A percentile compares a stretch with the other conserved stretches of the same genome.
Evolutionary conservation across 768 basidiomycete genomes (phyloP).

Genomic region (Amanita exitialis): DNA sequence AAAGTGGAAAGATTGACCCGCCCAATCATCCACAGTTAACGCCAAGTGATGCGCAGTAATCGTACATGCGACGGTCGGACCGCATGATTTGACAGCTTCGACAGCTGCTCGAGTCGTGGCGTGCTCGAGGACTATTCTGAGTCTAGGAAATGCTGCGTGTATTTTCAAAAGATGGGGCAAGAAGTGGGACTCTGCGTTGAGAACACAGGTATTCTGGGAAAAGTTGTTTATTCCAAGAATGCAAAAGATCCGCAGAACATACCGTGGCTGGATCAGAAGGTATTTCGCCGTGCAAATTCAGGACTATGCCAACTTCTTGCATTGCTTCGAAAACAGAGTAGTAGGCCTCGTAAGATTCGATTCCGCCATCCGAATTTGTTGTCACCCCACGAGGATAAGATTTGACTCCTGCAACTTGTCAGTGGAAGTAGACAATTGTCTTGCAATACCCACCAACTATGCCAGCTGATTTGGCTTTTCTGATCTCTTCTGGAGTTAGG

Average conservation of each 20-base stretch:
- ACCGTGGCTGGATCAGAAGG: constrained; percentile 69
- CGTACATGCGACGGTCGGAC: constrained; percentile 82
- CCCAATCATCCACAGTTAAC: constrained; percentile 94
- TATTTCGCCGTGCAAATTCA: constrained; percentile 96
- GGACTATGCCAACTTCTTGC: constrained; percentile 88
- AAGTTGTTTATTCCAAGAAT: constrained; percentile 6
- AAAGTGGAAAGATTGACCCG: constrained; percentile 89
- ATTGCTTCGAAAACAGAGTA: constrained; percentile 91
- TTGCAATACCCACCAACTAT: constrained; percentile 41
- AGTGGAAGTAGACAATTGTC: not conserved
- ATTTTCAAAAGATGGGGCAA: constrained; percentile 79
- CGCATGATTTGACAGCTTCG: constrained; percentile 72
- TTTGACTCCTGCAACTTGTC: constrained; percentile 58
- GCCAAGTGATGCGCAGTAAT: constrained; percentile 96
- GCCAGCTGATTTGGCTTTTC: constrained; percentile 78
- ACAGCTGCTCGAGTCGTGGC: constrained; percentile 91
- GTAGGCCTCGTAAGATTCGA: constrained; percentile 90
- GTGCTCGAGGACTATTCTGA: constrained; percentile 95
- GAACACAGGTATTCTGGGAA: constrained; percentile 72
- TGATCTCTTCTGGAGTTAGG: constrained; percentile 84
- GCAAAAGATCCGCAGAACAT: constrained; percentile 8
- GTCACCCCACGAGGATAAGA: constrained; percentile 97
- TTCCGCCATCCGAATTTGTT: constrained; percentile 92
- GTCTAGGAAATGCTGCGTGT: constrained; percentile 73
- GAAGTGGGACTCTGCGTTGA: constrained; percentile 90